phyloP scores from a whole-genome alignment of 2,329 filamentous ascomycete species.

The Trichoderma atroviride region DNA sequence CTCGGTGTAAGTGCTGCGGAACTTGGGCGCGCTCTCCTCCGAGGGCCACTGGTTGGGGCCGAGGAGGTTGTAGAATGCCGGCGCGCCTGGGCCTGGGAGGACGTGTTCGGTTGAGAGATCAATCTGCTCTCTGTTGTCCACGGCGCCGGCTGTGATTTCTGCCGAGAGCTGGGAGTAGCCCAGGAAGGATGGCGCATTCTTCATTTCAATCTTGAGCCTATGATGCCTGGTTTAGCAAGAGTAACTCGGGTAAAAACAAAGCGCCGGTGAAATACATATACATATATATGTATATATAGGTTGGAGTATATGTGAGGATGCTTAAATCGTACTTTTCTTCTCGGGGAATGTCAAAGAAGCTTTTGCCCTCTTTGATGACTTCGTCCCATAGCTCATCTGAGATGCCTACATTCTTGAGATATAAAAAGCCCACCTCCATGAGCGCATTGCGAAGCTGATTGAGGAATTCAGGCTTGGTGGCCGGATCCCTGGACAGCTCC shows the following conservation, averaged over 20 bases:
- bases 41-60: constrained; percentile 83
- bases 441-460: constrained; percentile 71
- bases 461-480: constrained; percentile 73
- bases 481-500: constrained; percentile 62
- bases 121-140: constrained; percentile 84
- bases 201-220: constrained; percentile 71
- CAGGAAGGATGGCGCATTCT: constrained; percentile 71
- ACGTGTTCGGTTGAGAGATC: constrained; percentile 81
- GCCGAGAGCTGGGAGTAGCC: constrained; percentile 68
- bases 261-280: not conserved
- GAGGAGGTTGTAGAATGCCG: constrained; percentile 73
- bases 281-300: not conserved
- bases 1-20: constrained; percentile 68
- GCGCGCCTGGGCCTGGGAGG: constrained; percentile 62
- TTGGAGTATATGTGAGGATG: not conserved
- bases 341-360: constrained; percentile 75
- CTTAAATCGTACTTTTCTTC: constrained; percentile 68
- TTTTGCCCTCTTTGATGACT: constrained; percentile 68
- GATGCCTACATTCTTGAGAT: constrained; percentile 79
- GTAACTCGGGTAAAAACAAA: not conserved
- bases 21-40: constrained; percentile 61
- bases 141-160: constrained; percentile 71
- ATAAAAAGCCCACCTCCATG: constrained; percentile 86
- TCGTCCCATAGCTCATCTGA: constrained; percentile 63
- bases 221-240: not conserved